These are phyloP conservation scores for Crucibulum laeve DNA, from an alignment of 768 basidiomycete genomes.

Conservation along the genomic window DNA sequence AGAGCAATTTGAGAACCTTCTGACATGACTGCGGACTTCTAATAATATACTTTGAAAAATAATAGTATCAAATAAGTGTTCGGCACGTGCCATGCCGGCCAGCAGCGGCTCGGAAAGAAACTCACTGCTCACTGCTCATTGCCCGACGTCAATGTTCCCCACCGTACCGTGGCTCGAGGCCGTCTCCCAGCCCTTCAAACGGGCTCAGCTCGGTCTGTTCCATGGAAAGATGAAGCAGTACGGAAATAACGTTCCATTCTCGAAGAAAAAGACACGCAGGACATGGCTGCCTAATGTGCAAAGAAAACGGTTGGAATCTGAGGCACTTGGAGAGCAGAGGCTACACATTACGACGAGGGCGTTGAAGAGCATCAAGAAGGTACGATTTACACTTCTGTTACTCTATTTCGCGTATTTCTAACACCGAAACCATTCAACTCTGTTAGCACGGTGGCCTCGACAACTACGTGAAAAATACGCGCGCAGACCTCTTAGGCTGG, in stretches of 20 bases:
- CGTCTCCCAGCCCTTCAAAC: slow-evolving; percentile 73
- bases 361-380: slow-evolving; percentile 81
- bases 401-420: not conserved
- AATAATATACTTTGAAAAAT: not conserved
- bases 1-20: not conserved
- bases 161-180: slow-evolving; percentile 25
- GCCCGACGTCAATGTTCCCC: slow-evolving; percentile 18
- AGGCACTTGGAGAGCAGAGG: slow-evolving; percentile 49
- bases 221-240: slow-evolving; percentile 76
- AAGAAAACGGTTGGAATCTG: slow-evolving; percentile 66
- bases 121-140: not conserved
- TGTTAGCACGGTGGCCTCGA: slow-evolving; percentile 66
- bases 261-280: slow-evolving; percentile 81
- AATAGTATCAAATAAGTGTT: not conserved
- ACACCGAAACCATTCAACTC: slow-evolving; percentile 1
- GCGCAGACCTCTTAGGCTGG: slow-evolving; percentile 29
- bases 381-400: slow-evolving; percentile 20
- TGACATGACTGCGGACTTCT: not conserved
- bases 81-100: not conserved
- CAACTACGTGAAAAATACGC: slow-evolving; percentile 50
- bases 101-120: not conserved
- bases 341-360: slow-evolving; percentile 76
- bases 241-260: slow-evolving; percentile 89
- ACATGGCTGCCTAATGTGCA: slow-evolving; percentile 90
- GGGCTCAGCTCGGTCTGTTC: slow-evolving; percentile 75